A percentile compares a stretch with the other conserved stretches of the same genome.
phyloP scores from a whole-genome alignment of 2,329 filamentous ascomycete species.

The Chaetothyriales sp. region DNA sequence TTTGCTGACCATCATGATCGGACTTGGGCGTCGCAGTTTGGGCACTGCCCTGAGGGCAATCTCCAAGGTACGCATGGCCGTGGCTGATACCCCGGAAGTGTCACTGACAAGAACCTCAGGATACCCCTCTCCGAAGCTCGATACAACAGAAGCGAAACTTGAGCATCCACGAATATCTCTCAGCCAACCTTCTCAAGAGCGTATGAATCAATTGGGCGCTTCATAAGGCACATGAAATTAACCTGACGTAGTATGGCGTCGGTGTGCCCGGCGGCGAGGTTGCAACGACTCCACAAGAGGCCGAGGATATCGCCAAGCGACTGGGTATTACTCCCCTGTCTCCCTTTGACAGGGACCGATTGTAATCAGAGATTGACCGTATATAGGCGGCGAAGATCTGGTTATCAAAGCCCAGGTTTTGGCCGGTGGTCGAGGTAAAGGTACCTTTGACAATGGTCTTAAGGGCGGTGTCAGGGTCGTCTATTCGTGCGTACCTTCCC shows the following conservation, averaged over 20 bases:
- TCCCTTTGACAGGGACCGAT: conserved; percentile 3
- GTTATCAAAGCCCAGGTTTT: conserved; percentile 99
- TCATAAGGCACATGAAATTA: conserved; percentile 5
- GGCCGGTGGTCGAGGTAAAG: conserved; percentile 94
- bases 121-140: conserved; percentile 40
- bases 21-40: conserved; percentile 17
- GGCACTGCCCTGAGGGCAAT: conserved; percentile 13
- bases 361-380: conserved; percentile 5
- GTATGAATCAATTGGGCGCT: conserved; percentile 28
- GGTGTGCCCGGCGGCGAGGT: conserved; percentile 83
- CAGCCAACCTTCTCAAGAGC: conserved; percentile 70
- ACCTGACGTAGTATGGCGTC: conserved; percentile 63
- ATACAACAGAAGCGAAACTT: conserved; percentile 72
- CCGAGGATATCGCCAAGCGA: conserved; percentile 76
- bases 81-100: background rate
- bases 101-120: conserved; percentile 27
- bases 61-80: background rate
- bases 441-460: conserved; percentile 92
- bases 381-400: conserved; percentile 68
- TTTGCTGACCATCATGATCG: conserved; percentile 16
- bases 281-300: conserved; percentile 70
- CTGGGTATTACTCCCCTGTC: conserved; percentile 47
- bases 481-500: conserved; percentile 57
- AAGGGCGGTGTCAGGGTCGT: conserved; percentile 98
- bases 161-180: conserved; percentile 97